These are phyloP conservation scores for Helichrysum umbraculigerum DNA, from an alignment of 129 eudicot genomes.

Conservation along the genomic window DNA sequence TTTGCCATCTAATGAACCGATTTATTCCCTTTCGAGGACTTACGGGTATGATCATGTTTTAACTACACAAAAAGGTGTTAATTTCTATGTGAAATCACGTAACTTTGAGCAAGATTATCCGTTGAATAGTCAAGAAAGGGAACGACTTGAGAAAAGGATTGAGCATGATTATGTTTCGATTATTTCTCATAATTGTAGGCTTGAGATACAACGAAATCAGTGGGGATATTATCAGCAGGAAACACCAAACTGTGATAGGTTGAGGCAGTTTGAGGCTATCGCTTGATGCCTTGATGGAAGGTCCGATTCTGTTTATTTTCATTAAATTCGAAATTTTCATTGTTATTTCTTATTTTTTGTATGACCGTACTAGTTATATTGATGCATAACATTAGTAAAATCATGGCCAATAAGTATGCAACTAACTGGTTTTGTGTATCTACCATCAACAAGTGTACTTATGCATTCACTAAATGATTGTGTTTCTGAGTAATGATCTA, in stretches of 20 bases:
- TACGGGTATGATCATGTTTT: slow-evolving; percentile 45
- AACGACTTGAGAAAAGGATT: slow-evolving; percentile 46
- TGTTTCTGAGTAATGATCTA: not conserved
- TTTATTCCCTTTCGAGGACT: slow-evolving; percentile 50
- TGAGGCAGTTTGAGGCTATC: slow-evolving; percentile 38
- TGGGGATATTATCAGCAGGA: slow-evolving; percentile 63
- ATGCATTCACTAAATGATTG: not conserved
- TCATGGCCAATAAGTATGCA: slow-evolving; percentile 11
- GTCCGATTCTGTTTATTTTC: not conserved
- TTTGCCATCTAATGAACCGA: slow-evolving; percentile 61
- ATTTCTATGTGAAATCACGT: slow-evolving; percentile 53
- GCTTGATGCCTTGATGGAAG: slow-evolving; percentile 27
- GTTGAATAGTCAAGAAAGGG: slow-evolving; percentile 44
- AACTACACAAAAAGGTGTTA: slow-evolving; percentile 62
- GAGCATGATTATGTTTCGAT: slow-evolving; percentile 56
- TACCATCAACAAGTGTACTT: not conserved
- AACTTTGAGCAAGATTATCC: slow-evolving; percentile 66
- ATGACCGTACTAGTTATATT: not conserved
- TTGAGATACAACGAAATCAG: slow-evolving; percentile 57
- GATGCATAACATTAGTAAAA: slow-evolving; percentile 24
- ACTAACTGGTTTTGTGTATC: slow-evolving; percentile 13
- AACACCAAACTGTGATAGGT: slow-evolving; percentile 62
- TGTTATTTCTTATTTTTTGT: not conserved
- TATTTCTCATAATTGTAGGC: slow-evolving; percentile 61
- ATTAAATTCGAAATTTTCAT: not conserved